phyloP scores from a whole-genome alignment of 225 moss, liverwort and hornwort genomes.

The Anthoceros angustus region DNA sequence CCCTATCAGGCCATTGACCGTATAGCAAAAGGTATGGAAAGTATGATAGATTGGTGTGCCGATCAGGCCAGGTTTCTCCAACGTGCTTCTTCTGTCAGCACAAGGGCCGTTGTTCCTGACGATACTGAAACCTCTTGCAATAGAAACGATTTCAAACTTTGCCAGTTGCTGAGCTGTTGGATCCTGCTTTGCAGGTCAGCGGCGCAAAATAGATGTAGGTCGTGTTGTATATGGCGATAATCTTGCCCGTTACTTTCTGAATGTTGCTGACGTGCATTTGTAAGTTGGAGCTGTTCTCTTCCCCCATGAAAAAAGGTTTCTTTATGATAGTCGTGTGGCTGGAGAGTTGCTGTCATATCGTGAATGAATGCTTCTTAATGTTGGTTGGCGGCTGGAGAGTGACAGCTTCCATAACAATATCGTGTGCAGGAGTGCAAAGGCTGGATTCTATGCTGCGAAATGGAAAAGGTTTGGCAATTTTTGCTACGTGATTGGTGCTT shows the following conservation, averaged over 20 bases:
- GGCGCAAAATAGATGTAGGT: conserved; percentile 62
- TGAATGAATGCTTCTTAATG: background rate
- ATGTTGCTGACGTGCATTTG: conserved; percentile 80
- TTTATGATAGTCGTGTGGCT: background rate
- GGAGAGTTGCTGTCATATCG: background rate
- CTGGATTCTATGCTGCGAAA: conserved; percentile 55
- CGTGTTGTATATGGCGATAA: conserved; percentile 45
- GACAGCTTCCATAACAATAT: background rate
- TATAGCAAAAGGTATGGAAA: conserved; percentile 24
- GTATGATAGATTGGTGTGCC: background rate
- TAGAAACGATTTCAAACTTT: too few relatives aligned
- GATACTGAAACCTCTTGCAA: too few relatives aligned
- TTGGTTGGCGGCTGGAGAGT: conserved; percentile 9
- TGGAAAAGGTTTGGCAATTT: conserved; percentile 67
- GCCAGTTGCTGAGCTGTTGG: too few relatives aligned
- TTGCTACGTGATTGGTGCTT: conserved; percentile 64
- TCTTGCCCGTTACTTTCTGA: conserved; percentile 60
- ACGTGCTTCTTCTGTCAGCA: background rate
- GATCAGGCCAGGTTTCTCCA: background rate
- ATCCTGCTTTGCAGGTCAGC: conserved; percentile 25
- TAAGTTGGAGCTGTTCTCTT: conserved; percentile 18
- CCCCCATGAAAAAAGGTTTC: background rate
- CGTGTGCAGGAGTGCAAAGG: conserved; percentile 63
- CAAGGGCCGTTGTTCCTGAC: too few relatives aligned
- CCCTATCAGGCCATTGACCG: conserved; percentile 38